Evolutionary conservation across 805 yeast genomes (phyloP).

Genomic region (Wickerhamomyces chaumierensis): DNA sequence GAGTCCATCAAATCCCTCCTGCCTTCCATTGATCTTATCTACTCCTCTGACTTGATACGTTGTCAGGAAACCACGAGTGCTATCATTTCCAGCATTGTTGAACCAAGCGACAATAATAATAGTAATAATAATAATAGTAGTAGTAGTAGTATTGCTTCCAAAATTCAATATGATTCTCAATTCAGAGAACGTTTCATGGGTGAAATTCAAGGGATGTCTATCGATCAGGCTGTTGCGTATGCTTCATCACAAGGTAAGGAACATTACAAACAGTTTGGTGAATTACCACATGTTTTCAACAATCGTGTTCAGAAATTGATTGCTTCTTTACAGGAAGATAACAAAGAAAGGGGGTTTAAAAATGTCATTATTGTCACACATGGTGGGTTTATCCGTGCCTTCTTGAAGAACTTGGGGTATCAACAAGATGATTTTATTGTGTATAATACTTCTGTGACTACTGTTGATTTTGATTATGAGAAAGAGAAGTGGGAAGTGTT

Average conservation of each 20-base stretch:
- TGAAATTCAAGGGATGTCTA: constrained; percentile 61
- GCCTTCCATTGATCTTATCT: constrained; percentile 22
- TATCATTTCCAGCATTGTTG: too few species aligned
- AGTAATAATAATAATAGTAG: too few species aligned
- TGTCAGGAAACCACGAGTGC: constrained; percentile 46
- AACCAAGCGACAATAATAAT: too few species aligned
- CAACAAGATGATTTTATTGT: constrained; percentile 41
- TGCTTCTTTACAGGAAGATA: constrained; percentile 30
- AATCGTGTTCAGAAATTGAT: constrained; percentile 34
- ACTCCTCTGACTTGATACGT: constrained; percentile 34
- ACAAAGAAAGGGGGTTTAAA: constrained; percentile 28
- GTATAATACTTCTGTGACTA: constrained; percentile 64
- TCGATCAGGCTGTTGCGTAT: constrained; percentile 46
- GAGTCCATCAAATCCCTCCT: constrained; percentile 18
- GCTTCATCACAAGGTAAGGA: constrained; percentile 36
- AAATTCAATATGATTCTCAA: constrained; percentile 19
- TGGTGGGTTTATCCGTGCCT: constrained; percentile 69
- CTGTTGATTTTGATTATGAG: constrained; percentile 42
- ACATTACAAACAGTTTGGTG: constrained; percentile 58
- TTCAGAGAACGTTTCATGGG: constrained; percentile 77
- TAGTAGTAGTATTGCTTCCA: too few species aligned
- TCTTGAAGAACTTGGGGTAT: constrained; percentile 24
- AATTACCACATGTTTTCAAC: constrained; percentile 33
- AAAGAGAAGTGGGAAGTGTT: constrained; percentile 31
- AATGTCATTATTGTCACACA: constrained; percentile 63